These are phyloP conservation scores for Clonostachys solani DNA, from an alignment of 2,329 filamentous ascomycete species.

Conservation along the genomic window DNA sequence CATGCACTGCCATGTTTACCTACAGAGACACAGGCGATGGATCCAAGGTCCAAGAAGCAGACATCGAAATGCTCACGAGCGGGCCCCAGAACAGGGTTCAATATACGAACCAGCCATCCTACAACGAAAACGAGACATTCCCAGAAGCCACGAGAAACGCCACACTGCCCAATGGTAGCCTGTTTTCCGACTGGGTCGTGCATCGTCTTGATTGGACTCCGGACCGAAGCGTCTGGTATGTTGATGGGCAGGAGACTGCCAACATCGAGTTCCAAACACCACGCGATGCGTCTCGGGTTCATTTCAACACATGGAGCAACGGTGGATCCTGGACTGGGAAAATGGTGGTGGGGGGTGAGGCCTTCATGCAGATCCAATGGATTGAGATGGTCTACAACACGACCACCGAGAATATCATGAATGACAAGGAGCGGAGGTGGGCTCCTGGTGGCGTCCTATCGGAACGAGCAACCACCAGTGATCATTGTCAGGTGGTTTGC, in stretches of 20 bases:
- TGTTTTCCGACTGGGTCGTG: slow-evolving; percentile 52
- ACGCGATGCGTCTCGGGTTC: slow-evolving; percentile 42
- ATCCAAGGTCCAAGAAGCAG: slow-evolving; percentile 41
- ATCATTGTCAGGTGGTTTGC: slow-evolving; percentile 19
- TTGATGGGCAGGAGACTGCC: slow-evolving; percentile 44
- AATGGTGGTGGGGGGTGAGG: slow-evolving; percentile 45
- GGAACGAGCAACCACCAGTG: slow-evolving; percentile 16
- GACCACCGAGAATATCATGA: slow-evolving; percentile 11
- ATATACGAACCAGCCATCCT: slow-evolving; percentile 58
- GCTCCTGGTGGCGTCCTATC: slow-evolving; percentile 16
- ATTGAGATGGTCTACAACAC: slow-evolving; percentile 55
- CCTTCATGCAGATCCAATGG: slow-evolving; percentile 58
- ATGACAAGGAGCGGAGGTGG: not conserved
- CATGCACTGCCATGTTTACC: slow-evolving; percentile 49
- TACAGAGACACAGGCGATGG: slow-evolving; percentile 33
- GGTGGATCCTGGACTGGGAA: slow-evolving; percentile 56
- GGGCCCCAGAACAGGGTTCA: slow-evolving; percentile 38
- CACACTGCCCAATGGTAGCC: slow-evolving; percentile 33
- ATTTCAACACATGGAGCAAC: slow-evolving; percentile 59
- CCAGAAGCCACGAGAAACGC: slow-evolving; percentile 41
- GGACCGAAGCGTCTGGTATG: slow-evolving; percentile 48
- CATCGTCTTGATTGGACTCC: slow-evolving; percentile 59
- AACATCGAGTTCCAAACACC: slow-evolving; percentile 53
- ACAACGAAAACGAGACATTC: slow-evolving; percentile 36
- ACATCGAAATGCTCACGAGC: slow-evolving; percentile 47